These are phyloP conservation scores for Aspergillus ellipticus DNA, from an alignment of 495 filamentous ascomycete genomes.

Conservation along the genomic window DNA sequence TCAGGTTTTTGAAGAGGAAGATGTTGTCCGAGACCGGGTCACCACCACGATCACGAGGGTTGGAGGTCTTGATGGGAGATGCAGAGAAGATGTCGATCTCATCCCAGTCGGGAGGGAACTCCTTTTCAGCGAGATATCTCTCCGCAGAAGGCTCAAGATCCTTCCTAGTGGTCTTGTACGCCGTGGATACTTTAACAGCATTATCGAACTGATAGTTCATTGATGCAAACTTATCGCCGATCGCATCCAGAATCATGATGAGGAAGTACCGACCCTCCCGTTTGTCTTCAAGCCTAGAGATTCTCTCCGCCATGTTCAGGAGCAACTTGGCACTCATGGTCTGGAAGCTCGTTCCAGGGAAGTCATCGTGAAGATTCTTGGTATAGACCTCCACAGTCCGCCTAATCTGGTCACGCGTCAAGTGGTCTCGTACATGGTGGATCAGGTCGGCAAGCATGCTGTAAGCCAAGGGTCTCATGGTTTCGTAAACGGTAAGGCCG, in stretches of 20 bases:
- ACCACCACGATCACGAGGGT: conserved; percentile 81
- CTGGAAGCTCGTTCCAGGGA: conserved; percentile 97
- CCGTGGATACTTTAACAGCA: conserved; percentile 83
- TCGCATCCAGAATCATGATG: conserved; percentile 95
- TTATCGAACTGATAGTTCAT: conserved; percentile 97
- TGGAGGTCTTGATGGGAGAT: conserved; percentile 92
- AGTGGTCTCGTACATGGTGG: conserved; percentile 86
- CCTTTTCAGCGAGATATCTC: conserved; percentile 77
- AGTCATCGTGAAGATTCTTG: conserved; percentile 90
- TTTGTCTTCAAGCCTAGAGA: conserved; percentile 86
- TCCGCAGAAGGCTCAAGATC: conserved; percentile 63
- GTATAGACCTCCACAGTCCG: conserved; percentile 96
- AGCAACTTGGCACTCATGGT: conserved; percentile 99
- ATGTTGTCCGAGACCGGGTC: conserved; percentile 98
- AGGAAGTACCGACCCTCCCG: conserved; percentile 90
- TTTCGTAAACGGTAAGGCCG: conserved; percentile 93
- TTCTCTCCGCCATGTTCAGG: conserved; percentile 96
- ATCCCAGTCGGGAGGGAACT: conserved; percentile 85
- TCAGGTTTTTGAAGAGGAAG: conserved; percentile 96
- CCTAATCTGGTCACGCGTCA: conserved; percentile 83
- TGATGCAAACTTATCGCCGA: conserved; percentile 94
- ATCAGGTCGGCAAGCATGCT: conserved; percentile 98
- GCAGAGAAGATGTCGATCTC: conserved; percentile 97
- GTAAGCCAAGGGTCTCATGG: conserved; percentile 91
- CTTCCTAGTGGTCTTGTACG: conserved; percentile 57